These are phyloP conservation scores for Hevea brasiliensis DNA, from an alignment of 345 rosid genomes.

Conservation along the genomic window DNA sequence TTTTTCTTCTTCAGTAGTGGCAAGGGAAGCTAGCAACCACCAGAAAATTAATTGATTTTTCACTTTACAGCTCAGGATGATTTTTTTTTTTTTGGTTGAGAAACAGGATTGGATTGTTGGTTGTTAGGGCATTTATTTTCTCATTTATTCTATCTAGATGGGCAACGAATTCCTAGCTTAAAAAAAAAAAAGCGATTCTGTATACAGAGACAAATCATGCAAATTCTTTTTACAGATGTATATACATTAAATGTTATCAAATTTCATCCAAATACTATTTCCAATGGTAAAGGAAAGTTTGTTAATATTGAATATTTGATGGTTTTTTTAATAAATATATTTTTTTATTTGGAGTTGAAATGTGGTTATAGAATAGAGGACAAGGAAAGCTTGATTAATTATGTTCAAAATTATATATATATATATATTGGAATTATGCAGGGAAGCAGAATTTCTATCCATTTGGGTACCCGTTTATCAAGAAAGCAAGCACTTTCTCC, in stretches of 20 bases:
- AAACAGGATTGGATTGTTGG: conserved; percentile 10
- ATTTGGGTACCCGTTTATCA: conserved; percentile 60
- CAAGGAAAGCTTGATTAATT: too few relatives aligned
- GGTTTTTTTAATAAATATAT: too few relatives aligned
- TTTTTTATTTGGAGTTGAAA: too few relatives aligned
- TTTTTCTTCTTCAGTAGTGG: neutral
- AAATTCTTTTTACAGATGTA: too few relatives aligned
- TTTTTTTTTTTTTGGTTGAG: too few relatives aligned
- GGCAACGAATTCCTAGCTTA: neutral
- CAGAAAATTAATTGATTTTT: neutral
- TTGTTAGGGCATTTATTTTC: conserved; percentile 3
- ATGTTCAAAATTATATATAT: too few relatives aligned
- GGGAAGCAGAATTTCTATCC: conserved; percentile 3
- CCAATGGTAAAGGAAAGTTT: too few relatives aligned
- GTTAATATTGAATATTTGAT: too few relatives aligned
- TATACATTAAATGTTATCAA: too few relatives aligned
- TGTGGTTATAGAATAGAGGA: too few relatives aligned
- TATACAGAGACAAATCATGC: too few relatives aligned
- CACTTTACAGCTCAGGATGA: neutral
- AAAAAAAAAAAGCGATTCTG: neutral
- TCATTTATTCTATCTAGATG: neutral
- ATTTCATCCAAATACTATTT: too few relatives aligned
- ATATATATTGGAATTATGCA: conserved; percentile 1
- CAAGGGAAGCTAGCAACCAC: neutral
- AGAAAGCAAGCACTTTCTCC: conserved; percentile 74